Evolutionary conservation across 163 green algal genomes (phyloP).

Genomic region (Chloromonas sp.): DNA sequence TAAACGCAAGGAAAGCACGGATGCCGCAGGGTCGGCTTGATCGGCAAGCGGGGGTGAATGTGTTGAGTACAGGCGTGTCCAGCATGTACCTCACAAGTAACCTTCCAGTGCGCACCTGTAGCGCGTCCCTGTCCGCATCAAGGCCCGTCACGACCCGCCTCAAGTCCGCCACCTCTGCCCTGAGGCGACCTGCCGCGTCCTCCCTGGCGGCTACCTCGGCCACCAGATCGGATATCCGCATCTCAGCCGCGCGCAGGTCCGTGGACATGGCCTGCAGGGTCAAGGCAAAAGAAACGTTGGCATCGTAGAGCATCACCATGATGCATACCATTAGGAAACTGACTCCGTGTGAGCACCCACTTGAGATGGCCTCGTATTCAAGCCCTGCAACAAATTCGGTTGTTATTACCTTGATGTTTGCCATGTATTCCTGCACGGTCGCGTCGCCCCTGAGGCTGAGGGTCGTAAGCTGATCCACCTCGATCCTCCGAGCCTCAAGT

Average conservation of each 20-base stretch:
- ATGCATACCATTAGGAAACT: too few relatives aligned
- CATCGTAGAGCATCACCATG: too few relatives aligned
- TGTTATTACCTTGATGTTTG: slow-evolving; percentile 20
- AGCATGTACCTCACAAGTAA: too few relatives aligned
- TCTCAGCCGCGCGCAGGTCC: slow-evolving; percentile 41
- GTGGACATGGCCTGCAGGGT: slow-evolving; percentile 38
- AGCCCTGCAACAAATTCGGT: too few relatives aligned
- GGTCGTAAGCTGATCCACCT: slow-evolving; percentile 58
- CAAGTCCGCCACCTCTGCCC: slow-evolving; percentile 25
- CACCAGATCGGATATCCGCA: slow-evolving; percentile 36
- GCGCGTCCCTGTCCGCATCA: slow-evolving; percentile 24
- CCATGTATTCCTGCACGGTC: slow-evolving; percentile 53
- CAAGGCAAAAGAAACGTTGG: neutral
- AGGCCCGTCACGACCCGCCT: slow-evolving; percentile 14
- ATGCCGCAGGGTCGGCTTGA: too few relatives aligned
- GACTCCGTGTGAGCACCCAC: too few relatives aligned
- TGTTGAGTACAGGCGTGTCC: too few relatives aligned
- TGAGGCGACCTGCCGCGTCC: slow-evolving; percentile 23
- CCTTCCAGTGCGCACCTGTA: slow-evolving; percentile 22
- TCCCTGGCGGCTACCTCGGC: slow-evolving; percentile 36
- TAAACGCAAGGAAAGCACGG: neutral
- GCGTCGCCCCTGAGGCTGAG: slow-evolving; percentile 52
- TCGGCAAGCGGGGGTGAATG: too few relatives aligned
- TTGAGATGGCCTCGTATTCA: too few relatives aligned
- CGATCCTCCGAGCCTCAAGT: slow-evolving; percentile 21